These are phyloP conservation scores for Marasmius tenuissimus DNA, from an alignment of 1,284 basidiomycete species.

Conservation along the genomic window DNA sequence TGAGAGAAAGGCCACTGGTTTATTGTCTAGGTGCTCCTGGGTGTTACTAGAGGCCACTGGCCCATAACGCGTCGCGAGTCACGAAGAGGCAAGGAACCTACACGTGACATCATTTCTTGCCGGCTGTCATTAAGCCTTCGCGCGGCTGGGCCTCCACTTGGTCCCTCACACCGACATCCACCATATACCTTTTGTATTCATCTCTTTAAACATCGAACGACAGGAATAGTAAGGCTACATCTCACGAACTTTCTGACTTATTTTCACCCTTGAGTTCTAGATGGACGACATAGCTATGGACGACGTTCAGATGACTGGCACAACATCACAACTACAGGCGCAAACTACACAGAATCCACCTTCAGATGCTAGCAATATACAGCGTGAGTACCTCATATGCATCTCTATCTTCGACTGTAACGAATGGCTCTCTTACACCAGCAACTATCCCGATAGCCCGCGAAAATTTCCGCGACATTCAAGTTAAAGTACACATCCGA, in stretches of 20 bases:
- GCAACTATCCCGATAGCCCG: slow-evolving; percentile 32
- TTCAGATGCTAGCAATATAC: slow-evolving; percentile 7
- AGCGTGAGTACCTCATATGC: slow-evolving; percentile 4
- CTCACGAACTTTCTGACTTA: background rate
- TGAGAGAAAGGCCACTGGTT: too few species aligned
- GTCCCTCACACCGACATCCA: background rate
- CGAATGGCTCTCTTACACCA: slow-evolving; percentile 2
- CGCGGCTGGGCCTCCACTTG: background rate
- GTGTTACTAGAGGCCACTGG: too few species aligned
- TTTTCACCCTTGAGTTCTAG: background rate
- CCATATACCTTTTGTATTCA: background rate
- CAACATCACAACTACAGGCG: slow-evolving; percentile 2
- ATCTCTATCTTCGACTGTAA: background rate
- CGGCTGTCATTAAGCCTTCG: background rate
- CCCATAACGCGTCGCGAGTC: background rate
- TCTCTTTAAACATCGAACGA: background rate
- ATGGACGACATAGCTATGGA: slow-evolving; percentile 27
- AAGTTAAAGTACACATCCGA: slow-evolving; percentile 82
- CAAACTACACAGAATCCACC: slow-evolving; percentile 3
- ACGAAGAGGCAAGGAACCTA: background rate
- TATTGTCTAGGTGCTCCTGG: too few species aligned
- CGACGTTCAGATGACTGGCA: slow-evolving; percentile 11
- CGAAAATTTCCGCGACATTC: slow-evolving; percentile 69
- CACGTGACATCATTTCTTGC: background rate
- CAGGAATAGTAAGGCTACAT: slow-evolving; percentile 1